Base-by-base conservation (phyloP, 345 rosid genomes). In the Salix exigua region DNA sequence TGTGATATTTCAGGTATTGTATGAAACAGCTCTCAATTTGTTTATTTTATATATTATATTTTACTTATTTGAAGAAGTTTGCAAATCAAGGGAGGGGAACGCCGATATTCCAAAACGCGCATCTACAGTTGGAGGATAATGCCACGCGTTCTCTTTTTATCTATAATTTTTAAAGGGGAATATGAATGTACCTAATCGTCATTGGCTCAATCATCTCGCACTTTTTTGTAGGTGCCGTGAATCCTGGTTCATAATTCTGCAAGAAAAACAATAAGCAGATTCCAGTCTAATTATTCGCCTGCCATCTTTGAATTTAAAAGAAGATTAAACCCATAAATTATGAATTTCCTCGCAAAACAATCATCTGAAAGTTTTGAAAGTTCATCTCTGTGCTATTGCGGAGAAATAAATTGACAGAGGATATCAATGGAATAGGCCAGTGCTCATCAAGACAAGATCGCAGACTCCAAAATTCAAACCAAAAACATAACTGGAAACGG, bases 221-320 rank as follows among this genome's bases (percentile, higher is more conserved):
- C 84, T 87, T 90, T 80, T 89, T 94, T 31, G 87, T 70, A 76
- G 91, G 55, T 75, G 88, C 91, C 8, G 90, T 87, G 72, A 91
- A 93, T 74, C 97, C 97, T 66, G 91, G 89, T 83, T 79, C 86
- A 77, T 90, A 95, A 50, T 84, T 90, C 97, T 95, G 89, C 81
- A 80, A 33, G n/a, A 1, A 71, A 73, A 35, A 35, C n/a, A 11
- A 33, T 33, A 13, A 28, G 5, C 8, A 64, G 16, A 17, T 2
- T 58, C 9, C 12, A 58, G 0, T 35, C n/a, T 33, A 66, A 33
- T 66, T 35, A 66, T 19, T 66, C 9, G 35, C 21, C 44, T 28
- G 44, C 19, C 44, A 33, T 66, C 37, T 3, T 19, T 7, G 69
- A 35, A 66, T 46, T 46, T 46, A 12, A 46, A 23, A 55, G 61